These are phyloP conservation scores for Colletotrichum cereale DNA, from an alignment of 2,329 filamentous ascomycete genomes.

Conservation along the genomic window DNA sequence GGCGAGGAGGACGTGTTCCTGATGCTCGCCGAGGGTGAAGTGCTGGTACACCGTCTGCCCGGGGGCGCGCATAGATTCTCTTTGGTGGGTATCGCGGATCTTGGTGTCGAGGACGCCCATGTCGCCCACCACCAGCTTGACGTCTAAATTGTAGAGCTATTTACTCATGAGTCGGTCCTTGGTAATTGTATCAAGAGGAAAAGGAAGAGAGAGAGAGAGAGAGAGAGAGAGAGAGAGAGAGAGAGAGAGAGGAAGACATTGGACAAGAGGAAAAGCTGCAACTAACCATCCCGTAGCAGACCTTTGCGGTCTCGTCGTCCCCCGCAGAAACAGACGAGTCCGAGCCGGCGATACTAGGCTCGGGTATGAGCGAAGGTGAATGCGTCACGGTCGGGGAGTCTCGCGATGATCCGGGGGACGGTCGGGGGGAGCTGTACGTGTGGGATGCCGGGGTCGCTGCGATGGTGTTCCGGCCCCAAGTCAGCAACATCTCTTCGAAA, in stretches of 20 bases:
- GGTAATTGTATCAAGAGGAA: not conserved
- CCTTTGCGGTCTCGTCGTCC: slow-evolving; percentile 35
- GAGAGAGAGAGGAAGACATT: not conserved
- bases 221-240: fast-evolving
- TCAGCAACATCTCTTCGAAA: not conserved
- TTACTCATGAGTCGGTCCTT: not conserved
- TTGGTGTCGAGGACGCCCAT: slow-evolving; percentile 42
- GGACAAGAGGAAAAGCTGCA: not conserved
- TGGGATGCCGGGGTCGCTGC: not conserved
- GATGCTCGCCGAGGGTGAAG: slow-evolving; percentile 41
- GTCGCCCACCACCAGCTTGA: slow-evolving; percentile 44
- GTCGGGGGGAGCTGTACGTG: slow-evolving; percentile 18
- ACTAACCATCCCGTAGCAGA: slow-evolving; percentile 48
- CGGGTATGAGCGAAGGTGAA: slow-evolving; percentile 26
- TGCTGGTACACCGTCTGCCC: slow-evolving; percentile 33
- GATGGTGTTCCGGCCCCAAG: slow-evolving; percentile 9
- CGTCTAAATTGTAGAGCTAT: slow-evolving; percentile 45
- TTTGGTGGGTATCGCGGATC: slow-evolving; percentile 34
- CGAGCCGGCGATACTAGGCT: slow-evolving; percentile 23
- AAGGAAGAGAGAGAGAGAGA: too few species aligned
- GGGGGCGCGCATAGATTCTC: not conserved
- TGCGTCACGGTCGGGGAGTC: slow-evolving; percentile 26
- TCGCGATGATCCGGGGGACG: slow-evolving; percentile 15
- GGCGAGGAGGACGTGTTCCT: slow-evolving; percentile 42
- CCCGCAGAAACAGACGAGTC: slow-evolving; percentile 22